A percentile compares a stretch with the other conserved stretches of the same genome.
phyloP scores from a whole-genome alignment of 2,329 filamentous ascomycete genomes.

The Coccinonectria pachysandricola region DNA sequence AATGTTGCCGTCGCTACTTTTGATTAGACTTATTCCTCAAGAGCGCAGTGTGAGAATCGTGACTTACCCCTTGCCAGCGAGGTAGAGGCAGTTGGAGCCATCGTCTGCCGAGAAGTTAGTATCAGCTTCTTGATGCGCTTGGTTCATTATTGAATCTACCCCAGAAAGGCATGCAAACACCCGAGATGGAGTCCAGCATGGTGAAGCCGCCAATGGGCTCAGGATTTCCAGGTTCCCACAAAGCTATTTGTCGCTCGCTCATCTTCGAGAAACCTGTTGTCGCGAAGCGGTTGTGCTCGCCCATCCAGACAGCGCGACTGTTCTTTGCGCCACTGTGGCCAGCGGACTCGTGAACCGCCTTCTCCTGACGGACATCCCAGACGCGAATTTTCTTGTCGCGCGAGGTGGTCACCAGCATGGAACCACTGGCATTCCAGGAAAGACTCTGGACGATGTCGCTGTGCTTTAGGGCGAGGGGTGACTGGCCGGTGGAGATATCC shows the following conservation, averaged over 20 bases:
- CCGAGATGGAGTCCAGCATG: constrained; percentile 88
- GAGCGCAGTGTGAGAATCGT: background rate
- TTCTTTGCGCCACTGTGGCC: constrained; percentile 95
- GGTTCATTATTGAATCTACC: constrained; percentile 34
- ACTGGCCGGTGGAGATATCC: constrained; percentile 74
- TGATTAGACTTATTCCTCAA: constrained; percentile 4
- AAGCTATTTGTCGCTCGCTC: constrained; percentile 91
- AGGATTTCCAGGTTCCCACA: constrained; percentile 84
- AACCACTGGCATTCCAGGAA: constrained; percentile 88
- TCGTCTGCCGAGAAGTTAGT: constrained; percentile 50
- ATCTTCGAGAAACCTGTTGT: constrained; percentile 97
- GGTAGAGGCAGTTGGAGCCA: constrained; percentile 85
- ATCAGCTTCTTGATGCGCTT: constrained; percentile 1
- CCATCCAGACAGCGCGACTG: constrained; percentile 93
- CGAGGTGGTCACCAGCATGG: constrained; percentile 80
- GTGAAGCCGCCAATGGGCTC: constrained; percentile 86
- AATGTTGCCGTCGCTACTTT: constrained; percentile 82
- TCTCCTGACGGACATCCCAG: constrained; percentile 94
- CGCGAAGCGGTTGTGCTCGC: constrained; percentile 89
- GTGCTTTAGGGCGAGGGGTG: constrained; percentile 70
- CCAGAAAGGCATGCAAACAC: constrained; percentile 99
- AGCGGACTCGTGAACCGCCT: constrained; percentile 68
- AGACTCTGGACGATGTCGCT: constrained; percentile 89
- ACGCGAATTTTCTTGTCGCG: constrained; percentile 96
- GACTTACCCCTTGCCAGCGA: constrained; percentile 92